Evolutionary conservation across 2,329 filamentous ascomycete species (phyloP).

Genomic region (Fusarium aywerte): DNA sequence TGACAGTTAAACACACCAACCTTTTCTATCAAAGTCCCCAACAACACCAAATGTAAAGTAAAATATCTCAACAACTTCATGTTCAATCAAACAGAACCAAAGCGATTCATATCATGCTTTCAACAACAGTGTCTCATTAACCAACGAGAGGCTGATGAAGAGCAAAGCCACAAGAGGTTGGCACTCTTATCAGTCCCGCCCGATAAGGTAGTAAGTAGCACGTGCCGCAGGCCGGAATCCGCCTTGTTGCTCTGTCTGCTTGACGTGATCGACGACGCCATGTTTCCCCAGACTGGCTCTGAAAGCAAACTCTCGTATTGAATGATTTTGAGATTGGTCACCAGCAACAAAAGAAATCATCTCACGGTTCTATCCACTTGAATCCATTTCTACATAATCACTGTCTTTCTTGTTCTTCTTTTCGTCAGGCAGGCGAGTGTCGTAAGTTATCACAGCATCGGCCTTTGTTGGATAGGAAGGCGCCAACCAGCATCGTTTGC

Average conservation of each 20-base stretch:
- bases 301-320: slow-evolving; percentile 35
- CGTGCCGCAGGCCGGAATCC: slow-evolving; percentile 38
- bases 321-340: slow-evolving; percentile 23
- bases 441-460: slow-evolving; percentile 15
- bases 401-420: slow-evolving; percentile 14
- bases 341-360: slow-evolving; percentile 21
- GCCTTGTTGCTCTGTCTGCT: slow-evolving; percentile 9
- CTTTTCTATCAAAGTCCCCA: too few species aligned
- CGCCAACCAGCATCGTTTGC: slow-evolving; percentile 28
- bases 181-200: slow-evolving; percentile 31
- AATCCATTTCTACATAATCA: slow-evolving; percentile 3
- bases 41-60: too few species aligned
- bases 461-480: slow-evolving; percentile 32
- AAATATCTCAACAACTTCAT: too few species aligned
- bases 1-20: too few species aligned
- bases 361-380: not conserved
- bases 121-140: not conserved
- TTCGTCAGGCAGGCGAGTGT: slow-evolving; percentile 1
- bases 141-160: not conserved
- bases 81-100: too few species aligned
- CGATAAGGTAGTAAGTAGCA: slow-evolving; percentile 42
- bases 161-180: not conserved
- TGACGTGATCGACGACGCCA: slow-evolving; percentile 44
- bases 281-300: slow-evolving; percentile 34
- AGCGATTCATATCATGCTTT: not conserved